phyloP scores from a whole-genome alignment of 352 stramenopile genomes.

The Globisporangium spiculum region DNA sequence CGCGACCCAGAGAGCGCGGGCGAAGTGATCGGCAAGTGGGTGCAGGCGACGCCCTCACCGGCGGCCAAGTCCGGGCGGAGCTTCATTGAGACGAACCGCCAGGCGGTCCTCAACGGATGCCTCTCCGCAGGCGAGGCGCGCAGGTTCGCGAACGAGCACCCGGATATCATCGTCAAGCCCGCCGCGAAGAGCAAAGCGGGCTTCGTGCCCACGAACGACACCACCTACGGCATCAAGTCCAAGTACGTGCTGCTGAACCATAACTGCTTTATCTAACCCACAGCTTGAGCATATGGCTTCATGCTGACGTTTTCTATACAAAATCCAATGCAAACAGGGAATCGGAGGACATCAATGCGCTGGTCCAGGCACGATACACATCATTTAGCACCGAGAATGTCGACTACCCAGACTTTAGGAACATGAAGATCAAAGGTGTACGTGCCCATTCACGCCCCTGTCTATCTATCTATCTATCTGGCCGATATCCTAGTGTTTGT shows the following conservation, averaged over 20 bases:
- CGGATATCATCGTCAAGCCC: slow-evolving; percentile 68
- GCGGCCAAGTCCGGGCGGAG: slow-evolving; percentile 58
- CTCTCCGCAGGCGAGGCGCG: slow-evolving; percentile 57
- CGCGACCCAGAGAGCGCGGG: slow-evolving; percentile 72
- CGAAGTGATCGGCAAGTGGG: slow-evolving; percentile 72
- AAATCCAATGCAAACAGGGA: slow-evolving; percentile 24
- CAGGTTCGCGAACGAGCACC: slow-evolving; percentile 65
- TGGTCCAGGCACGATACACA: slow-evolving; percentile 70
- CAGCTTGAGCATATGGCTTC: background rate
- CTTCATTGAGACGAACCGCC: slow-evolving; percentile 81
- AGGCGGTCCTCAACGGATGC: slow-evolving; percentile 56
- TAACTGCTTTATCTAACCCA: background rate
- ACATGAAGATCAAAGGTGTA: slow-evolving; percentile 82
- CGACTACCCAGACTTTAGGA: slow-evolving; percentile 76
- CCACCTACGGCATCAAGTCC: slow-evolving; percentile 74
- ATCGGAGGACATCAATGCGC: slow-evolving; percentile 68
- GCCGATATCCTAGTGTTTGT: too few relatives aligned
- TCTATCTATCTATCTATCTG: background rate
- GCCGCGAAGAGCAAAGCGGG: slow-evolving; percentile 49
- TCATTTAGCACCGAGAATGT: slow-evolving; percentile 61
- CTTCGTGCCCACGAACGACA: slow-evolving; percentile 55
- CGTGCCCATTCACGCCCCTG: slow-evolving; percentile 10
- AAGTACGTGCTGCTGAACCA: slow-evolving; percentile 31
- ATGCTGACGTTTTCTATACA: background rate
- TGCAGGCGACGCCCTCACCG: slow-evolving; percentile 59